Evolutionary conservation across 108 stramenopile species (phyloP).

Genomic region (Discostella pseudostelligera): DNA sequence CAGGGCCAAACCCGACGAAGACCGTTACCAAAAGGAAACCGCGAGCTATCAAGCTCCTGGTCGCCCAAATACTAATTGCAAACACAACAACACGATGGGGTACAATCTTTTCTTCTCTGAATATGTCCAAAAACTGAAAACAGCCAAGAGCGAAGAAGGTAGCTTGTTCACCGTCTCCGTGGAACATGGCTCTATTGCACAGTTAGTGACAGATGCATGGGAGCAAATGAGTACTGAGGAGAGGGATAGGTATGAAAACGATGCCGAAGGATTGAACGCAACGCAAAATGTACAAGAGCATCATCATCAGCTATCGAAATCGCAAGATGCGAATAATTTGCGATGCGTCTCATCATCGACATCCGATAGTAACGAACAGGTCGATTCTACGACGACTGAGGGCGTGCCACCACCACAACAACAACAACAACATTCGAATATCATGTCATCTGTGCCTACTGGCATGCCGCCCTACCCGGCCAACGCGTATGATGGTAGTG

Average conservation of each 20-base stretch:
- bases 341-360: too few species aligned
- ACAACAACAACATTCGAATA: too few species aligned
- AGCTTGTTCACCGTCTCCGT: too few species aligned
- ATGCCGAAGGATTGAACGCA: slow-evolving; percentile 80
- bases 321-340: too few species aligned
- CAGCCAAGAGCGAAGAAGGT: slow-evolving; percentile 56
- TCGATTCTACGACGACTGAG: too few species aligned
- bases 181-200: slow-evolving; percentile 75
- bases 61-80: slow-evolving; percentile 70
- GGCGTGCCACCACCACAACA: too few species aligned
- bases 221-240: slow-evolving; percentile 72
- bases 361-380: too few species aligned
- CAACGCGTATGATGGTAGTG: too few species aligned
- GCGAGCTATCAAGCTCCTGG: slow-evolving; percentile 77
- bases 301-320: too few species aligned
- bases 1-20: slow-evolving; percentile 66
- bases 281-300: too few species aligned
- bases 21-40: slow-evolving; percentile 79
- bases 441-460: too few species aligned
- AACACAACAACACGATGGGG: slow-evolving; percentile 77
- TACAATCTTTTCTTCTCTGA: slow-evolving; percentile 86
- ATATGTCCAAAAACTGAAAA: slow-evolving; percentile 68
- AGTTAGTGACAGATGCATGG: slow-evolving; percentile 78
- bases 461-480: too few species aligned
- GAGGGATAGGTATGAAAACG: slow-evolving; percentile 73